A percentile compares a stretch with the other conserved stretches of the same genome.
phyloP scores from a whole-genome alignment of 2,329 filamentous ascomycete species.

The Cytospora leucostoma region DNA sequence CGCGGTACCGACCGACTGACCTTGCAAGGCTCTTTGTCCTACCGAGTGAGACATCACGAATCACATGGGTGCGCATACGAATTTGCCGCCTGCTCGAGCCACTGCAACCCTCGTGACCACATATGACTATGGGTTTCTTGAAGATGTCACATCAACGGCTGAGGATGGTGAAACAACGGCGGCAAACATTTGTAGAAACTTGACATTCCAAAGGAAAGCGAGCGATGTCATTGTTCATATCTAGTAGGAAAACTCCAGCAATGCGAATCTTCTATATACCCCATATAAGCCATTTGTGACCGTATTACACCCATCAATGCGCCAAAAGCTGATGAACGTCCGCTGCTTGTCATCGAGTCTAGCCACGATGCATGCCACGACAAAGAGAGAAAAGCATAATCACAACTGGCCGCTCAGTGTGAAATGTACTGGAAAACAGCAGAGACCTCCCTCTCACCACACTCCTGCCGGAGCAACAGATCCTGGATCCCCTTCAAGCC shows the following conservation, averaged over 20 bases:
- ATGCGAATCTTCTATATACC: constrained; percentile 10
- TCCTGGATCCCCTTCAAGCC: constrained; percentile 85
- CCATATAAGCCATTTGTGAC: constrained; percentile 5
- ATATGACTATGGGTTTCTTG: neutral
- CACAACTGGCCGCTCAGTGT: constrained; percentile 50
- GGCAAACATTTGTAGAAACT: neutral
- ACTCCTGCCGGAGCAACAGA: constrained; percentile 84
- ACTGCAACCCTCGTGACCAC: neutral
- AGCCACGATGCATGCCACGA: neutral
- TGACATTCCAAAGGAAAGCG: neutral
- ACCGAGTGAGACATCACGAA: neutral
- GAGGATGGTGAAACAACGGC: neutral
- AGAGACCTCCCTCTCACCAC: constrained; percentile 75
- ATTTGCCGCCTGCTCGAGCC: neutral
- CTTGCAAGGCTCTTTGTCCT: neutral
- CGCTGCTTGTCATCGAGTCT: neutral
- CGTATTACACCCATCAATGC: neutral
- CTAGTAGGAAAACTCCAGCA: constrained; percentile 19
- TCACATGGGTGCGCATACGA: neutral
- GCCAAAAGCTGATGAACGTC: neutral
- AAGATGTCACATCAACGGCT: neutral
- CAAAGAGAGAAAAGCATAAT: neutral
- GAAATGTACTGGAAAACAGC: constrained; percentile 99
- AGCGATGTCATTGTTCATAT: constrained; percentile 13
- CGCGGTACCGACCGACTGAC: neutral